phyloP scores from a whole-genome alignment of 2,329 filamentous ascomycete genomes.

The Pseudogymnoascus destructans region DNA sequence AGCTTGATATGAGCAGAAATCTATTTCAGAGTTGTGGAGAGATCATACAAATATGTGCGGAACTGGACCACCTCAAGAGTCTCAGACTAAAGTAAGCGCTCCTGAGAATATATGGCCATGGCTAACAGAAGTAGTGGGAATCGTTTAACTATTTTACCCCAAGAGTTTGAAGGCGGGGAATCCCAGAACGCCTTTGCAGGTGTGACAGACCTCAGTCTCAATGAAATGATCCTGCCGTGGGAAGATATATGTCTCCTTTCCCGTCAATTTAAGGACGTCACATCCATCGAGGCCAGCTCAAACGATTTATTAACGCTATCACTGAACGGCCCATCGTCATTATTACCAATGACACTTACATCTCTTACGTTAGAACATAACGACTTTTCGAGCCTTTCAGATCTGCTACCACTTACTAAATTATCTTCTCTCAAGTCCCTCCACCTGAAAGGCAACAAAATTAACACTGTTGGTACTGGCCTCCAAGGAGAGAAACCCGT shows the following conservation, averaged over 20 bases:
- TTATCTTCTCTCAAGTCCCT: conserved; percentile 43
- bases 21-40: conserved; percentile 56
- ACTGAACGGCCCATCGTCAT: conserved; percentile 27
- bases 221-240: conserved; percentile 56
- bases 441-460: conserved; percentile 66
- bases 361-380: conserved; percentile 63
- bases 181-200: conserved; percentile 33
- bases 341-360: conserved; percentile 36
- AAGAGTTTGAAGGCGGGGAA: conserved; percentile 26
- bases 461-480: conserved; percentile 28
- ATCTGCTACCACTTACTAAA: conserved; percentile 40
- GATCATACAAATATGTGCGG: conserved; percentile 56
- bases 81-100: conserved; percentile 57
- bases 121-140: conserved; percentile 47
- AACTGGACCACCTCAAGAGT: conserved; percentile 51
- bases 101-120: background rate
- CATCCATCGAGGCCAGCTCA: conserved; percentile 38
- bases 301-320: conserved; percentile 46
- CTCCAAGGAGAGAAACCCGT: conserved; percentile 1
- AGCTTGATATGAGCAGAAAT: conserved; percentile 79
- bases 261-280: conserved; percentile 39
- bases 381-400: conserved; percentile 44
- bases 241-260: conserved; percentile 44
- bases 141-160: conserved; percentile 42
- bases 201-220: conserved; percentile 49